Percentiles rank a stretch among this genome's conserved stretches.
These are phyloP conservation scores for Styphnolobium japonicum DNA, from an alignment of 306 rosid species.

Conservation along the genomic window DNA sequence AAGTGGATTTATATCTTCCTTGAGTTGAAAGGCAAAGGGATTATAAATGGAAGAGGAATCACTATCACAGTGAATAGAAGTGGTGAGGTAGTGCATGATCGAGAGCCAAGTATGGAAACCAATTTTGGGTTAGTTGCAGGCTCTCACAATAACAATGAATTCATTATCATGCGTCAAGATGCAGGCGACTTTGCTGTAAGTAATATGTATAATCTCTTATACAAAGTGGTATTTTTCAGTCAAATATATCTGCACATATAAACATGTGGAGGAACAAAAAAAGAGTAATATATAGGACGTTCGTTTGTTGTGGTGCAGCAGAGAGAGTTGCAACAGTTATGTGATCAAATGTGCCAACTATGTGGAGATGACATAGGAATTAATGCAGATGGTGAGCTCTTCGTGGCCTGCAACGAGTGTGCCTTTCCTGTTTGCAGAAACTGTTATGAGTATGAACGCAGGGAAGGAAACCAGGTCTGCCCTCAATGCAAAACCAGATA, in stretches of 20 bases:
- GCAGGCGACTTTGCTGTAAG: constrained; percentile 51
- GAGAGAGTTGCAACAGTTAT: background rate
- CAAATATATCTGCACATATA: background rate
- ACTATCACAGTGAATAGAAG: background rate
- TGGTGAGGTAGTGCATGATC: background rate
- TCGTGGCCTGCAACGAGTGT: constrained; percentile 79
- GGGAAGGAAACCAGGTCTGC: constrained; percentile 62
- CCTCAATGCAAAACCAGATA: constrained; percentile 77
- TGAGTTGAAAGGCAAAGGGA: constrained; percentile 40
- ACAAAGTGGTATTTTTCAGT: no score
- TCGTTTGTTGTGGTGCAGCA: constrained; percentile 30
- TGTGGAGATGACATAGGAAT: constrained; percentile 62
- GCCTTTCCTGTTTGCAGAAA: constrained; percentile 70
- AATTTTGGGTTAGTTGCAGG: constrained; percentile 64
- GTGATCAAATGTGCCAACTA: constrained; percentile 47
- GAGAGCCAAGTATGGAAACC: constrained; percentile 30
- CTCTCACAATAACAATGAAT: constrained; percentile 62
- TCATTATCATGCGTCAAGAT: constrained; percentile 56
- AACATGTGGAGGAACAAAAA: background rate
- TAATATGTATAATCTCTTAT: background rate
- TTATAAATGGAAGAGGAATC: background rate
- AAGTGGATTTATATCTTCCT: constrained; percentile 41
- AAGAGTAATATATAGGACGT: background rate
- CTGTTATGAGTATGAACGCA: constrained; percentile 72
- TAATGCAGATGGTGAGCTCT: constrained; percentile 51